Evolutionary conservation across 768 basidiomycete genomes (phyloP), one percentile per base, ranked within the genome.

Genomic region (Boletus tomentosulus): DNA sequence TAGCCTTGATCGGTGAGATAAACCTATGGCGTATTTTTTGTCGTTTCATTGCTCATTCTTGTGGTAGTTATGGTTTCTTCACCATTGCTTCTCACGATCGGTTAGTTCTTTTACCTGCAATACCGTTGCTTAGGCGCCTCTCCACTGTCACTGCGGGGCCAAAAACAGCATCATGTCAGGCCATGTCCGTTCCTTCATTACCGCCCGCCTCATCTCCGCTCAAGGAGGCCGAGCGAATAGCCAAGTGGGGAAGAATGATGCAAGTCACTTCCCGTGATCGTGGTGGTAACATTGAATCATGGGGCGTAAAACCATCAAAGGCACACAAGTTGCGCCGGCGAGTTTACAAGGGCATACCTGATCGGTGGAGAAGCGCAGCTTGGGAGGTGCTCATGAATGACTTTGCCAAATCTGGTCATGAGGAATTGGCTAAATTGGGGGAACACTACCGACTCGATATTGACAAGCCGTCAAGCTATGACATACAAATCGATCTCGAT

Each of bases 401-500:
- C 46, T 81, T 73, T 59, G 70, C 85, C 49, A 73, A 66, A 46
- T 72, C 76, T 24, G 76, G 78, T 15, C 71, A 73, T 48, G 63
- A 72, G 38, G 79, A 81, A 48, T 66, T 84, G 43, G 64, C 66
- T 48, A 64, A 62, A 48, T 72, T 83, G 12, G 76, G 69, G 22
- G 63, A 66, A 33, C 76, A 81, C 53, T 89, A 89, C 59, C 73
- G 77, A 57, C 81, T 84, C 38, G 77, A 76, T 8, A 66, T 94
- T 57, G 89, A 94, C 47, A 82, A 81, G 54, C 88, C 94, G 16
- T 96, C 92, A 38, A 79, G 75, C 9, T 95, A 92, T 66, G 97
- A 99, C 69, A 84, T 98, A 31, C 97, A 98, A 74, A 98, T 98
- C 60, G 97, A 99, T 73, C 76, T 99, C 59, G 97, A 99, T 65